Evolutionary conservation across 768 basidiomycete genomes (phyloP).

Genomic region (Mycena latifolia): DNA sequence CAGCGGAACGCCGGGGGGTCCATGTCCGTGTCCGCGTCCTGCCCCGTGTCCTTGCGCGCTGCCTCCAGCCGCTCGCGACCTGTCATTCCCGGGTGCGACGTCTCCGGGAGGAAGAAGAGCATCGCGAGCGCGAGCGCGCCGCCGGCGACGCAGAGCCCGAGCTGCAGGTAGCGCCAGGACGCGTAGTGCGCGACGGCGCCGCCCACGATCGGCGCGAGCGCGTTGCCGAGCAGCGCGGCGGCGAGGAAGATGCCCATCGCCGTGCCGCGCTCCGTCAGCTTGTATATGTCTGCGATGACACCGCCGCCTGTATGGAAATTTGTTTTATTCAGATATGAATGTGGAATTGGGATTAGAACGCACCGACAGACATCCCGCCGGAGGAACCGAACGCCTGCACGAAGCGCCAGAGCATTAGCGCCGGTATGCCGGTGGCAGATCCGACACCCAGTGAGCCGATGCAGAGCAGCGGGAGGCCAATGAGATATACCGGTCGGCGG

Average conservation of each 20-base stretch:
- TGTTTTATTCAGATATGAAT: background rate
- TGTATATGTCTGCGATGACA: constrained; percentile 77
- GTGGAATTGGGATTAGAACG: background rate
- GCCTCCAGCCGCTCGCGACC: constrained; percentile 67
- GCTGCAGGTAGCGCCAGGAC: constrained; percentile 77
- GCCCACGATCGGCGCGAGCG: constrained; percentile 71
- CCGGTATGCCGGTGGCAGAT: constrained; percentile 52
- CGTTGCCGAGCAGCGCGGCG: constrained; percentile 67
- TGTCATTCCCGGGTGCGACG: constrained; percentile 69
- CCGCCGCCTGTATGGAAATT: constrained; percentile 47
- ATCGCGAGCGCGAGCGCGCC: constrained; percentile 55
- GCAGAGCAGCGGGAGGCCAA: constrained; percentile 68
- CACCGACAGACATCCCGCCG: constrained; percentile 64
- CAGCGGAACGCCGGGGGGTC: constrained; percentile 33
- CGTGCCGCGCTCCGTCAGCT: constrained; percentile 68
- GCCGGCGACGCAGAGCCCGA: constrained; percentile 54
- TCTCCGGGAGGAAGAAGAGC: constrained; percentile 70
- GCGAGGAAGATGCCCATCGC: constrained; percentile 55
- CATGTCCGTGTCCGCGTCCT: constrained; percentile 6
- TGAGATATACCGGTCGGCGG: constrained; percentile 69
- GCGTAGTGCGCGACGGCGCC: constrained; percentile 71
- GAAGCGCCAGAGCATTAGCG: constrained; percentile 71
- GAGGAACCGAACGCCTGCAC: constrained; percentile 76
- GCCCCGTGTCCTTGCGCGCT: constrained; percentile 43
- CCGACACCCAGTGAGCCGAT: constrained; percentile 74